Percentiles rank a stretch among this genome's conserved stretches.
Conservation (phyloP, 1,284 basidiomycete genomes). For the Veloboletus limbatus region DNA sequence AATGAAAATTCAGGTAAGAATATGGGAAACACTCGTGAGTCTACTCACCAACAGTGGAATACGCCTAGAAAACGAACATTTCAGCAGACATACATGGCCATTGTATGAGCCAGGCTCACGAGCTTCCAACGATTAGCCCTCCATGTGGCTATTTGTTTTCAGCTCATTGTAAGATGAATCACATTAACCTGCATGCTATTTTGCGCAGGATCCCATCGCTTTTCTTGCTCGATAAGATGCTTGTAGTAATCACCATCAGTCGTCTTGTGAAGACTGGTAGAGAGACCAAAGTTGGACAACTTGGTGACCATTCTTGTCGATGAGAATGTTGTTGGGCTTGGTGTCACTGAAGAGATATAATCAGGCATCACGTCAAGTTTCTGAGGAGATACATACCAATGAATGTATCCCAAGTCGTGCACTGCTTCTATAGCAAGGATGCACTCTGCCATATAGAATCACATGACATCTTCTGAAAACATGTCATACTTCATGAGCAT, state of each 20-base stretch:
- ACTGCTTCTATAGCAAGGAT: conserved; percentile 89
- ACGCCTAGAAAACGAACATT: conserved; percentile 83
- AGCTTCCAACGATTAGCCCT: conserved; percentile 97
- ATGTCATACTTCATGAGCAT: conserved; percentile 99
- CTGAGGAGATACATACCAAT: too few relatives aligned
- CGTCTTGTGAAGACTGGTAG: conserved; percentile 94
- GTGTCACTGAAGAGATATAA: conserved; percentile 63
- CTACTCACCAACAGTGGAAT: conserved; percentile 99
- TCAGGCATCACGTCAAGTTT: too few relatives aligned
- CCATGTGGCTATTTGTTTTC: conserved; percentile 96
- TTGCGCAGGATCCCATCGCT: too few relatives aligned
- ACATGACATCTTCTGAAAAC: conserved; percentile 96
- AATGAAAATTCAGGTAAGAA: too few relatives aligned
- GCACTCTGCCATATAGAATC: conserved; percentile 98
- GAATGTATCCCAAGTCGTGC: conserved; percentile 91
- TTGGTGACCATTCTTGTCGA: conserved; percentile 91
- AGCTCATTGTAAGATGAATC: conserved; percentile 91
- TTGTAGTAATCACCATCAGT: too few relatives aligned
- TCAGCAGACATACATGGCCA: too few relatives aligned
- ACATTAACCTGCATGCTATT: conserved; percentile 87
- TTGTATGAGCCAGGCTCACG: too few relatives aligned
- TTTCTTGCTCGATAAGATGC: too few relatives aligned
- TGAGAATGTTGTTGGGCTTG: conserved; percentile 95
- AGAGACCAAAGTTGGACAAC: conserved; percentile 94
- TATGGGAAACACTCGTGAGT: too few relatives aligned